Conservation (phyloP, 345 rosid genomes). For the Odontarrhena argentea region DNA sequence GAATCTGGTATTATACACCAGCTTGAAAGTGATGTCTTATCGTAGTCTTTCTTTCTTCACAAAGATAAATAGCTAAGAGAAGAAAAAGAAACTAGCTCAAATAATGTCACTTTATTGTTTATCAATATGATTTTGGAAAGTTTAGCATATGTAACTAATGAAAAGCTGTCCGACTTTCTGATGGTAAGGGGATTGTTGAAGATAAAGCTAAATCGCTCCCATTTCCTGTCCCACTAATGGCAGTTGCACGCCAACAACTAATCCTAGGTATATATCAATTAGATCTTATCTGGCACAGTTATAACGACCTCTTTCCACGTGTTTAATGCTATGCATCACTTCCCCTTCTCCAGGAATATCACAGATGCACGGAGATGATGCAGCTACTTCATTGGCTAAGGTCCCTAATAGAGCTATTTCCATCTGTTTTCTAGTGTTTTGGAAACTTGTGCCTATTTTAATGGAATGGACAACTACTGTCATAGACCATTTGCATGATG, state of each 20-base stretch:
- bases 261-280: conserved; percentile 57
- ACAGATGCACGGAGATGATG: conserved; percentile 49
- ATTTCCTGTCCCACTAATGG: conserved; percentile 82
- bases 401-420: conserved; percentile 41
- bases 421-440: conserved; percentile 29
- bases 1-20: conserved; percentile 57
- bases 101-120: background rate
- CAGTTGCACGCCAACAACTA: conserved; percentile 81
- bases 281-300: conserved; percentile 2
- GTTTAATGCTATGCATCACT: conserved; percentile 10
- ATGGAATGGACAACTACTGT: conserved; percentile 14
- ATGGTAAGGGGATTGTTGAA: conserved; percentile 64
- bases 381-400: conserved; percentile 57
- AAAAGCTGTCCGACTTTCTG: conserved; percentile 35
- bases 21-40: background rate
- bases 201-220: conserved; percentile 70
- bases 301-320: conserved; percentile 8
- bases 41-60: conserved; percentile 4
- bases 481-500: conserved; percentile 5
- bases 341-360: conserved; percentile 56
- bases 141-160: conserved; percentile 34
- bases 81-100: background rate
- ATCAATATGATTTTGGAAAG: conserved; percentile 17
- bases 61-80: background rate
- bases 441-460: conserved; percentile 12